These are phyloP conservation scores for Ceratocystis cubensis DNA, from an alignment of 2,329 filamentous ascomycete genomes.

Conservation along the genomic window DNA sequence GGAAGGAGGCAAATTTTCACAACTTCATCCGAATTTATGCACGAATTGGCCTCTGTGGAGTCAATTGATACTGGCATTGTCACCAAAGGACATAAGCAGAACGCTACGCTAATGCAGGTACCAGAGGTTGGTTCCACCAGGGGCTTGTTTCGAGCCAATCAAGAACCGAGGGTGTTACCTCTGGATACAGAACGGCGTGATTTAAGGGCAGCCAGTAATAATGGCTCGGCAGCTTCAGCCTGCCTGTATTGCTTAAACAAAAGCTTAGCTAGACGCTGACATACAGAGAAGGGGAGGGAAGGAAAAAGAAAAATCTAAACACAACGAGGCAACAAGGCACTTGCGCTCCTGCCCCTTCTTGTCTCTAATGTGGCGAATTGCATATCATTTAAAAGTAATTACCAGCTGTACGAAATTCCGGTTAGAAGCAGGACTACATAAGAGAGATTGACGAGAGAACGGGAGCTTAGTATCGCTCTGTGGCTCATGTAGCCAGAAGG, in stretches of 20 bases:
- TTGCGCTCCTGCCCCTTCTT: neutral
- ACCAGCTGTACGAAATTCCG: neutral
- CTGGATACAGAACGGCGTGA: neutral
- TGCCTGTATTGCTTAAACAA: neutral
- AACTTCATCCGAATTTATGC: constrained; percentile 4
- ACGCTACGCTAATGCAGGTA: constrained; percentile 18
- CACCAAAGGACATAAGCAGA: neutral
- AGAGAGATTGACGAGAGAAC: neutral
- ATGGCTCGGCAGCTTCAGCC: neutral
- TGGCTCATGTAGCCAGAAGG: too few relatives aligned
- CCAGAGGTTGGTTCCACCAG: constrained; percentile 9
- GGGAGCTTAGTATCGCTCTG: neutral
- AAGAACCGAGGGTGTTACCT: neutral
- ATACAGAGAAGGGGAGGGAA: neutral
- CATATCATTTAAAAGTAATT: neutral
- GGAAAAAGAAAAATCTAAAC: neutral
- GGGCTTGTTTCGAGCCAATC: constrained; percentile 7
- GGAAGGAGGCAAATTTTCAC: constrained; percentile 2
- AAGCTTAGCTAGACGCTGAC: neutral
- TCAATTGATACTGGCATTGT: neutral
- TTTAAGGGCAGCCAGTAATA: neutral
- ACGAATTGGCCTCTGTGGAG: neutral
- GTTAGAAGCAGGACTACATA: neutral
- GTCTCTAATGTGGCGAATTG: neutral
- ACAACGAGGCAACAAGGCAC: neutral